Evolutionary conservation across 257 asterid genomes (phyloP), one percentile per base, ranked within the genome.

Genomic region (Leptodermis oblonga): DNA sequence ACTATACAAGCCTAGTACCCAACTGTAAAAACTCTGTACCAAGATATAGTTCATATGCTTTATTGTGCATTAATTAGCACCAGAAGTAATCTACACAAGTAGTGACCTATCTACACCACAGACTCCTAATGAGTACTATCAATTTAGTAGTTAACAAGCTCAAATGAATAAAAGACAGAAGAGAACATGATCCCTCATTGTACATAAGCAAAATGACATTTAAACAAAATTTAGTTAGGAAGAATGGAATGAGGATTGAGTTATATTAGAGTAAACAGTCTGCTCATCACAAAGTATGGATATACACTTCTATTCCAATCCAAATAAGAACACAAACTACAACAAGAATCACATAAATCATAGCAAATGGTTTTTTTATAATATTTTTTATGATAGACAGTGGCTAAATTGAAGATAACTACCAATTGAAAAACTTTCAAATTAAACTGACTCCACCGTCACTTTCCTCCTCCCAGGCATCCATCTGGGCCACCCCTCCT

Each of bases 231-330:
- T 5, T 55, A 10, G 25, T 82, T 88, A 36, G 97, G 87, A 48
- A 78, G 84, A 7, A 83, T 7, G 0, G 85, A 85, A 14, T 97
- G 98, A 70, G 90, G 87, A 79, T 81, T 92, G 97, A 66, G 25
- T 48, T 62, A 25, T 26, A 41, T 63, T 56, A 84, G 85, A 30
- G 69, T 23, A 46, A 30, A 39, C 49, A 83, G 87, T 25, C 36
- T 12, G 53, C 11, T 23, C 53, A 23, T 7, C 5, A 64, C 15
- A 36, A 33, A 45, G 43, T 12, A 48, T 31, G 7, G 0, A 60
- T 22, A 34, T 33, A 30, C 65, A 60, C 65, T 60, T 4, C 63
- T 17, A 20, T 17, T 25, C 10, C 23, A 25, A 23, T 26, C 61
- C 36, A 54, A 46, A 22, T 46, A 46, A 48, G 36, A 25, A 25